Percentiles rank a stretch among this genome's conserved stretches.
These are phyloP conservation scores for Patellifolia procumbens DNA, from an alignment of 179 eudicot genomes.

Conservation along the genomic window DNA sequence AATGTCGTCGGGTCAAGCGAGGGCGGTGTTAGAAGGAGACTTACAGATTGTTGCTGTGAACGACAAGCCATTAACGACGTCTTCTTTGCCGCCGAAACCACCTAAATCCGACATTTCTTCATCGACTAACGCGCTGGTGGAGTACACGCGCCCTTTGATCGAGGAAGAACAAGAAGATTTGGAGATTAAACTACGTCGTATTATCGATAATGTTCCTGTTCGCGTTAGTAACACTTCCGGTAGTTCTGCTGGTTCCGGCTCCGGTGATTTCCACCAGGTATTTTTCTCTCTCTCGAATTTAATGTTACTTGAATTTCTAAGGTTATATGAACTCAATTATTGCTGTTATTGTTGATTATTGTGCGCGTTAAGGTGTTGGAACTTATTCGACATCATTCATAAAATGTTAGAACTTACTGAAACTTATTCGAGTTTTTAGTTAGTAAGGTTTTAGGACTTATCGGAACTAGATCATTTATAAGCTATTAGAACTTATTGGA, in stretches of 20 bases:
- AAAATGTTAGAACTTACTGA: too few relatives aligned
- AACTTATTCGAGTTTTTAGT: too few relatives aligned
- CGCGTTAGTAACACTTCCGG: conserved; percentile 95
- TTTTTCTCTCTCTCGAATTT: not conserved
- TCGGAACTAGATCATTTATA: too few relatives aligned
- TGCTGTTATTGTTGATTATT: too few relatives aligned
- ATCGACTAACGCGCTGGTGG: conserved; percentile 65
- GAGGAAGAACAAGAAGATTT: conserved; percentile 81
- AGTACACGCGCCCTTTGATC: conserved; percentile 58
- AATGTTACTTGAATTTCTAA: not conserved
- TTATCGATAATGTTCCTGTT: conserved; percentile 85
- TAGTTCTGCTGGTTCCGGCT: conserved; percentile 97
- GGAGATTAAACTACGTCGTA: conserved; percentile 89
- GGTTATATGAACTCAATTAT: not conserved
- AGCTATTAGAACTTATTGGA: too few relatives aligned
- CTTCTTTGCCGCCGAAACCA: conserved; percentile 56
- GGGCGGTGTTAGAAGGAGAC: conserved; percentile 51
- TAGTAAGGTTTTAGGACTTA: too few relatives aligned
- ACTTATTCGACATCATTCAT: too few relatives aligned
- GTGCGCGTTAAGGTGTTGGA: too few relatives aligned
- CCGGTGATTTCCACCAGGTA: conserved; percentile 99
- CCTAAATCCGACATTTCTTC: conserved; percentile 38
- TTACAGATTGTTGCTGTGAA: conserved; percentile 50
- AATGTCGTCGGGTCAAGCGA: conserved; percentile 45
- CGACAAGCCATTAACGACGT: conserved; percentile 31